Evolutionary conservation across 306 rosid species (phyloP).

Genomic region (Heteromeles arbutifolia): DNA sequence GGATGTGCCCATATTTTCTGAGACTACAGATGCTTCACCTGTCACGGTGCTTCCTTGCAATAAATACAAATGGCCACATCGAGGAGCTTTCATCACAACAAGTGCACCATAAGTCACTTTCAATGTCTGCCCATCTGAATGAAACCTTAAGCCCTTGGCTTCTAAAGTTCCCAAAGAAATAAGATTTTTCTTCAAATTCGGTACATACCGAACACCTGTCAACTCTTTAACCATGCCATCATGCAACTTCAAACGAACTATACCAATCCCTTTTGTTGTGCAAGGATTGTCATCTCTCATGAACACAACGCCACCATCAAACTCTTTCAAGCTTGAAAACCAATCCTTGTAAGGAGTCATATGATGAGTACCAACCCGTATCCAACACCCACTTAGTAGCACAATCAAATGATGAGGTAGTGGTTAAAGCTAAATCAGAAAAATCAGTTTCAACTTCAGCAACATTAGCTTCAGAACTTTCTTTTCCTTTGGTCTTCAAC

Average conservation of each 20-base stretch:
- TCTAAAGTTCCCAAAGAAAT: neutral
- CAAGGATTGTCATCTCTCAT: too few species aligned
- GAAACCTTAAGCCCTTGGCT: neutral
- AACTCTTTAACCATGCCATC: neutral
- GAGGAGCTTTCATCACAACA: neutral
- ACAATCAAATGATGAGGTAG: too few species aligned
- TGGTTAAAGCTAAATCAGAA: too few species aligned
- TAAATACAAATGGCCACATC: neutral
- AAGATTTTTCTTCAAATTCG: neutral
- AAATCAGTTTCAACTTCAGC: constrained; percentile 32
- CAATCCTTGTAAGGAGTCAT: neutral
- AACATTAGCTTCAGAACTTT: neutral
- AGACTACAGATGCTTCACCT: neutral
- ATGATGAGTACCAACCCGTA: neutral
- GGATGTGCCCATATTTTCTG: too few species aligned
- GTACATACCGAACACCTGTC: neutral
- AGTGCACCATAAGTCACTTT: neutral
- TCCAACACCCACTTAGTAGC: neutral
- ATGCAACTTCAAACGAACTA: neutral
- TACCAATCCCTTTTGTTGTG: neutral
- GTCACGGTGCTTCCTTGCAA: neutral
- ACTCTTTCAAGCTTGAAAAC: neutral
- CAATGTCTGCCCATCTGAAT: too few species aligned
- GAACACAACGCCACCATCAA: too few species aligned
- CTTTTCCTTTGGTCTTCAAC: neutral